Conservation (phyloP, 179 eudicot genomes). For the Silene noctiflora region DNA sequence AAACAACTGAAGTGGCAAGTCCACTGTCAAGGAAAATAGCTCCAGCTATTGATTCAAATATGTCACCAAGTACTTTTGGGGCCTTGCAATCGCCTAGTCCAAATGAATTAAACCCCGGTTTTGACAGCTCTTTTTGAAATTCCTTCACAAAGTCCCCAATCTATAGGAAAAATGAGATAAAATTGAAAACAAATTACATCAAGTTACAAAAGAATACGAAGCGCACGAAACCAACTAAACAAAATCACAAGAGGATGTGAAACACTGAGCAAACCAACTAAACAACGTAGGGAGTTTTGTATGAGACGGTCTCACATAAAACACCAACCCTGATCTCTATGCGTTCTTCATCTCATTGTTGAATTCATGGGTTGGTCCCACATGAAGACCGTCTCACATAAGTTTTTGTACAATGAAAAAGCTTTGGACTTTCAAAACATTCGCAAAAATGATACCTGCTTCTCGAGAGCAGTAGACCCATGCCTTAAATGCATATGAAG, state of each 20-base stretch:
- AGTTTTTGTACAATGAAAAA: background rate
- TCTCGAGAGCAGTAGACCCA: constrained; percentile 95
- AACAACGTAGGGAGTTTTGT: no score
- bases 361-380: no score
- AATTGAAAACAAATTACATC: background rate
- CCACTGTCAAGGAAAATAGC: constrained; percentile 85
- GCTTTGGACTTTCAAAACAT: background rate
- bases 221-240: background rate
- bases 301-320: no score
- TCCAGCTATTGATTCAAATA: constrained; percentile 95
- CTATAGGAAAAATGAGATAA: constrained; percentile 28
- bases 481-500: constrained; percentile 92
- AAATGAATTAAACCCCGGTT: constrained; percentile 83
- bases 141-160: constrained; percentile 95
- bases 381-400: no score
- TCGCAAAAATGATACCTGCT: constrained; percentile 52
- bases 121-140: constrained; percentile 61
- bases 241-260: background rate
- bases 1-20: constrained; percentile 64
- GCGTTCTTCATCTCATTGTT: no score
- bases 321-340: no score
- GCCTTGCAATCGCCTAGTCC: constrained; percentile 99
- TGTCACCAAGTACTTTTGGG: constrained; percentile 98
- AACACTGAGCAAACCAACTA: background rate
- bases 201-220: background rate